Conservation (phyloP, 192 early-diverging fungal species). For the Coemansia sp. region DNA sequence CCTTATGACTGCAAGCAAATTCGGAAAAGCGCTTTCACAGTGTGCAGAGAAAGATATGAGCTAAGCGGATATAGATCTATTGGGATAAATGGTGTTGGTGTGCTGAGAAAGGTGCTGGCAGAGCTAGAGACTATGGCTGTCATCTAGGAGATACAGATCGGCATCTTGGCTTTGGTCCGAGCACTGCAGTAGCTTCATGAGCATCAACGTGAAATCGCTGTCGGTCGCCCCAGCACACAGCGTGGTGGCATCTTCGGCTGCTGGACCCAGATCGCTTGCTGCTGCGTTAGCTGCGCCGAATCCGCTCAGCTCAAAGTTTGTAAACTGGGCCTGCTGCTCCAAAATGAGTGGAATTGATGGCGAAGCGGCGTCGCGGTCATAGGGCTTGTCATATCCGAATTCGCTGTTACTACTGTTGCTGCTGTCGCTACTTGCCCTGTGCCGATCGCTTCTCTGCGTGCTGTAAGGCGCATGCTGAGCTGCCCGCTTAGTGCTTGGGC, state of each 20-base stretch:
- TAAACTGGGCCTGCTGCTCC: conserved; percentile 26
- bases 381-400: conserved; percentile 1
- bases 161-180: background rate
- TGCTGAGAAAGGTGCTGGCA: background rate
- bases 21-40: background rate
- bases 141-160: conserved; percentile 10
- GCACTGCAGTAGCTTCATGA: background rate
- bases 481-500: conserved; percentile 25
- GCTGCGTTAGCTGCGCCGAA: background rate
- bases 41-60: no score
- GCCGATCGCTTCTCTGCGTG: conserved; percentile 26
- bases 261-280: background rate
- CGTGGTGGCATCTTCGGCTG: background rate
- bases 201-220: background rate
- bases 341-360: conserved; percentile 41
- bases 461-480: conserved; percentile 33
- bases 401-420: conserved; percentile 22
- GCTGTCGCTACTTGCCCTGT: conserved; percentile 14
- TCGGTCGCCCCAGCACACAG: background rate
- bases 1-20: background rate
- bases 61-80: background rate
- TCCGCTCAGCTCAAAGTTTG: background rate
- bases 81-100: background rate
- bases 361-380: conserved; percentile 20
- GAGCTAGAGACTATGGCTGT: conserved; percentile 5